Percentiles rank a stretch among this genome's conserved stretches.
Conservation (phyloP, 73 alveolate species). For the Stentor coeruleus region DNA sequence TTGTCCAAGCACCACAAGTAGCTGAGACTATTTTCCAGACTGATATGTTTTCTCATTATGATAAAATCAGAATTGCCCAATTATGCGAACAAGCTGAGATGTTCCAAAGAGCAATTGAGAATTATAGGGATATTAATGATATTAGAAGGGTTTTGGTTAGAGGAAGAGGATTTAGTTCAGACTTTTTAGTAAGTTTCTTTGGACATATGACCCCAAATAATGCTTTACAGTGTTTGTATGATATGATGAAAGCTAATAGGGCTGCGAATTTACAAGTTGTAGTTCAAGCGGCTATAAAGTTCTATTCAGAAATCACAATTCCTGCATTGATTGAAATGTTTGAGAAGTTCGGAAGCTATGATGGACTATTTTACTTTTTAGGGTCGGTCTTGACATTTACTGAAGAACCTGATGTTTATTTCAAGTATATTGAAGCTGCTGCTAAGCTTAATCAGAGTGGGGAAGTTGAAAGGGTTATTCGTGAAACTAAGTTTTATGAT, state of each 20-base stretch:
- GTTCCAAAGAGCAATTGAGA: slow-evolving; percentile 94
- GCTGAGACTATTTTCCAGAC: slow-evolving; percentile 95
- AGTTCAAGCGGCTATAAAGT: slow-evolving; percentile 90
- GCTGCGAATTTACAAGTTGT: slow-evolving; percentile 85
- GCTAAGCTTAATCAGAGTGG: slow-evolving; percentile 94
- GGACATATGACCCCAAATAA: slow-evolving; percentile 86
- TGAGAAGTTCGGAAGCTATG: slow-evolving; percentile 87
- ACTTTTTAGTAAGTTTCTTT: slow-evolving; percentile 74
- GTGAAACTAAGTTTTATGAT: slow-evolving; percentile 92
- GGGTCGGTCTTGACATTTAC: slow-evolving; percentile 88
- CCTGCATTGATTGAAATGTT: slow-evolving; percentile 83
- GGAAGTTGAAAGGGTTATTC: slow-evolving; percentile 98
- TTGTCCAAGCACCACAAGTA: slow-evolving; percentile 89
- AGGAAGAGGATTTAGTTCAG: slow-evolving; percentile 90
- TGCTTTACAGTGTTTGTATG: slow-evolving; percentile 83
- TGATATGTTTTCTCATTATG: slow-evolving; percentile 87
- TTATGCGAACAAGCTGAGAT: slow-evolving; percentile 94
- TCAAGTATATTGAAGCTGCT: slow-evolving; percentile 99
- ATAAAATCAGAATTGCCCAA: slow-evolving; percentile 92
- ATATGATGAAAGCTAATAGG: slow-evolving; percentile 88
- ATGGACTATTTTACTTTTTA: slow-evolving; percentile 91
- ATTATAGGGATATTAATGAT: slow-evolving; percentile 87
- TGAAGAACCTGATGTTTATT: slow-evolving; percentile 96
- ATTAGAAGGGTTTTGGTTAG: slow-evolving; percentile 93
- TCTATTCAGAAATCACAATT: slow-evolving; percentile 83